phyloP scores from a whole-genome alignment of 1,139 yeast genomes.

The Debaryomyces psychrophilus region DNA sequence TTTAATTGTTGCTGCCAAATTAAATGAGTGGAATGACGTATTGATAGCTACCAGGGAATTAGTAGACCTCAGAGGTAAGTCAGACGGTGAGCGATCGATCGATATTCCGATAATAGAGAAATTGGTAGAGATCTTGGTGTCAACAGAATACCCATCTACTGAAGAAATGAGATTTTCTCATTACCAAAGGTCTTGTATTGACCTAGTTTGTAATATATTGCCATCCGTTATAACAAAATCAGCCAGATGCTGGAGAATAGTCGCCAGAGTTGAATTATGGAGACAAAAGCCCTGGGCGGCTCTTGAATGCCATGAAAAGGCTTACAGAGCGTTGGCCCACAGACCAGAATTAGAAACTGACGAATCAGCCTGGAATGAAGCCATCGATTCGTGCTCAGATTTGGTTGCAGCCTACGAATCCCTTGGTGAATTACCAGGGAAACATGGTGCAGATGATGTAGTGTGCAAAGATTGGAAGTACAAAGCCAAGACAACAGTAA shows the following conservation, averaged over 20 bases:
- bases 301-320: constrained; percentile 83
- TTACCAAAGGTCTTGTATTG: constrained; percentile 69
- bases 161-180: constrained; percentile 48
- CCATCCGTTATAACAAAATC: constrained; percentile 73
- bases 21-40: constrained; percentile 87
- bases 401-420: constrained; percentile 86
- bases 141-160: constrained; percentile 51
- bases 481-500: constrained; percentile 71
- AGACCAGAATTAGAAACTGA: constrained; percentile 66
- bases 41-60: constrained; percentile 69
- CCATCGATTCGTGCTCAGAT: constrained; percentile 79
- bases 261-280: constrained; percentile 88
- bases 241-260: constrained; percentile 79
- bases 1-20: constrained; percentile 75
- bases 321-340: constrained; percentile 72
- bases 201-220: constrained; percentile 64
- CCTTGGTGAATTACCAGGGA: constrained; percentile 84
- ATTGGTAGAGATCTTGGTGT: constrained; percentile 65
- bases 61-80: constrained; percentile 48
- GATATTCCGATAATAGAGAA: constrained; percentile 80
- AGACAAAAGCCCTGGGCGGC: constrained; percentile 86
- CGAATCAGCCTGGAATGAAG: constrained; percentile 72
- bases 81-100: constrained; percentile 65
- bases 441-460: constrained; percentile 76
- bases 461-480: constrained; percentile 94